Evolutionary conservation across 208 protist species (phyloP), one percentile per base, ranked within the genome.

Genomic region (Trypanosoma conorhini): DNA sequence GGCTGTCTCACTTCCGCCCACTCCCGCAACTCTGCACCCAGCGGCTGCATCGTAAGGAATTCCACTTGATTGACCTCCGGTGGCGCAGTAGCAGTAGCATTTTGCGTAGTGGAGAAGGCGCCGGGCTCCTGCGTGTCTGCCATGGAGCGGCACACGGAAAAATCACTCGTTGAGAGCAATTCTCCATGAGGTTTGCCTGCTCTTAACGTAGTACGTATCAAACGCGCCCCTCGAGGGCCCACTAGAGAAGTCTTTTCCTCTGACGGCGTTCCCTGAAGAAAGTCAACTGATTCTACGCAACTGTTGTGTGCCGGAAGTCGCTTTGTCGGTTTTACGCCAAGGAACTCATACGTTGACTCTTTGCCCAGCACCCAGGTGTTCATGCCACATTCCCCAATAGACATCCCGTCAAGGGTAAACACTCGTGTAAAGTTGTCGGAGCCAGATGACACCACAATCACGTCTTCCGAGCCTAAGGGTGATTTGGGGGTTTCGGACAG

Each of bases 351-450:
- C 24, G 87, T 87, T 21, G 64, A 68, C 21, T 57, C 48, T 15
- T 89, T 69, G 0, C 58, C 46, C 4, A 82, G 21, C 15, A 69
- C 66, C 83, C 83, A 95, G 13, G 48, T 60, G 50, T 89, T 79
- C 83, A 91, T 91, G 5, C 90, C 90, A 24, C 87, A 79, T 59
- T 95, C 90, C 19, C 90, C 90, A 59, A 95, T 80, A 24, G 80
- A 70, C 21, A 81, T 72, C 0, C 90, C 90, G 56, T 72, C 71
- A 3, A 93, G 56, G 13, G 81, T 87, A 68, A 93, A 95, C 62
- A 83, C 73, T 13, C 90, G 77, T 24, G 85, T 87, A 65, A 86
- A 92, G 56, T 86, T 81, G 24, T 89, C 82, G 3, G 46, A 59
- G 26, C 78, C 81, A 50, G 81, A 86, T 76, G 85, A 93, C 21